These are phyloP conservation scores for Chalciporus piperatus DNA, from an alignment of 768 basidiomycete species.

Conservation along the genomic window DNA sequence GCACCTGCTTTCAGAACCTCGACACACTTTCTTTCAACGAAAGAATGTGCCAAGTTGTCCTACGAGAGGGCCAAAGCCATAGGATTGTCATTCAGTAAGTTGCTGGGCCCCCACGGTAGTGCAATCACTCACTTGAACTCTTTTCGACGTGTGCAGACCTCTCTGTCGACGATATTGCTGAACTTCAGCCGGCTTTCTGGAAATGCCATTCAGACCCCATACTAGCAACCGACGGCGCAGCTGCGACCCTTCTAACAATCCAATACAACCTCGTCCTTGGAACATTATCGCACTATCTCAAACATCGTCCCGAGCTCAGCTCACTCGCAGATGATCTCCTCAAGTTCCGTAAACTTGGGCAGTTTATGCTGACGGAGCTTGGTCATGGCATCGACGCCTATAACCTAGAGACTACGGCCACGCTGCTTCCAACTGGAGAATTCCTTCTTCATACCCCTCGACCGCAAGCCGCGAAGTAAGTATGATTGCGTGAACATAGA, in stretches of 20 bases:
- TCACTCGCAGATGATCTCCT: constrained; percentile 49
- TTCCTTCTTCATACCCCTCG: constrained; percentile 55
- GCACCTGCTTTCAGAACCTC: background rate
- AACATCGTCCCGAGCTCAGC: constrained; percentile 46
- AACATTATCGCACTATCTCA: constrained; percentile 49
- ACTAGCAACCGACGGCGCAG: constrained; percentile 47
- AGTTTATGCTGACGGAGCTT: constrained; percentile 53
- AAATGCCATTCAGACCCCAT: constrained; percentile 42
- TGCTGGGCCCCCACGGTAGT: background rate
- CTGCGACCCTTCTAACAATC: constrained; percentile 51
- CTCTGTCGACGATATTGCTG: background rate
- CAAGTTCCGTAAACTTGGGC: constrained; percentile 50
- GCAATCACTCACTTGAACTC: background rate
- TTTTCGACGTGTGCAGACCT: background rate
- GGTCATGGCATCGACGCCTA: constrained; percentile 61
- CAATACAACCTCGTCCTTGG: constrained; percentile 55
- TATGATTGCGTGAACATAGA: background rate
- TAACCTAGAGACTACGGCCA: constrained; percentile 62
- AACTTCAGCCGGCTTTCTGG: background rate
- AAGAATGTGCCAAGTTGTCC: background rate
- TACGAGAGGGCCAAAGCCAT: background rate
- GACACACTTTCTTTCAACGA: background rate
- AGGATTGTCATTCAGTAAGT: background rate
- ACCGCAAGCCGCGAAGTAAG: constrained; percentile 59
- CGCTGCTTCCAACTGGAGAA: constrained; percentile 39